Percentiles rank a stretch among this genome's conserved stretches.
These are phyloP conservation scores for Trichophyton rubrum DNA, from an alignment of 2,329 filamentous ascomycete species.

Conservation along the genomic window DNA sequence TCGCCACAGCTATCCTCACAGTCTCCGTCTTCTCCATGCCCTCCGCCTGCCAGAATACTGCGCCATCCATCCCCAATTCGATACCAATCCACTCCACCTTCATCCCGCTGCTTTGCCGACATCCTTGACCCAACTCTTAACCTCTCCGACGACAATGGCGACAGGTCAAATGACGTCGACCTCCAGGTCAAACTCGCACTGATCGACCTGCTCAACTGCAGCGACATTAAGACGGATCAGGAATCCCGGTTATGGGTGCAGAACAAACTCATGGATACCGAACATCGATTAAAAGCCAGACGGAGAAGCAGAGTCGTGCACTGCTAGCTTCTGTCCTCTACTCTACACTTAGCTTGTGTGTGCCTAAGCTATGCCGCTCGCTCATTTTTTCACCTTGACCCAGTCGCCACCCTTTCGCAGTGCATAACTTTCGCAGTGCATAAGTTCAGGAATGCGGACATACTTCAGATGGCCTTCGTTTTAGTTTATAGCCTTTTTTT, in stretches of 20 bases:
- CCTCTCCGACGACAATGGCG: constrained; percentile 6
- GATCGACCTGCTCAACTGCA: constrained; percentile 14
- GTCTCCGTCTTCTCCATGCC: background rate
- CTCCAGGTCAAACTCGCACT: constrained; percentile 15
- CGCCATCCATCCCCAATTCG: constrained; percentile 8
- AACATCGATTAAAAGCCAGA: constrained; percentile 14
- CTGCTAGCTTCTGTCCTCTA: background rate
- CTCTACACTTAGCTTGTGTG: background rate
- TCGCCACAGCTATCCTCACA: background rate
- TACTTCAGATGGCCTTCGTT: background rate
- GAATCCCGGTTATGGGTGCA: constrained; percentile 15
- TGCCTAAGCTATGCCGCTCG: background rate
- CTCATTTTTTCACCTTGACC: background rate
- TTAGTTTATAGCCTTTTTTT: background rate
- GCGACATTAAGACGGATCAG: constrained; percentile 12
- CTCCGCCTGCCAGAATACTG: constrained; percentile 11
- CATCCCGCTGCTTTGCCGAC: constrained; percentile 6
- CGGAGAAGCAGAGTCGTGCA: constrained; percentile 11
- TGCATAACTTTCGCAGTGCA: background rate
- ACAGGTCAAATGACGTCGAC: constrained; percentile 12
- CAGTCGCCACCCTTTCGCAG: background rate
- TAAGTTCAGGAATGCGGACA: background rate
- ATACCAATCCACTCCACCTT: constrained; percentile 11
- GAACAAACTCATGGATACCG: constrained; percentile 15
- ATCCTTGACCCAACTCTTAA: background rate